Percentiles rank a stretch among this genome's conserved stretches.
Conservation (phyloP, 352 stramenopile genomes). For the Pythium rhizo-oryzae region DNA sequence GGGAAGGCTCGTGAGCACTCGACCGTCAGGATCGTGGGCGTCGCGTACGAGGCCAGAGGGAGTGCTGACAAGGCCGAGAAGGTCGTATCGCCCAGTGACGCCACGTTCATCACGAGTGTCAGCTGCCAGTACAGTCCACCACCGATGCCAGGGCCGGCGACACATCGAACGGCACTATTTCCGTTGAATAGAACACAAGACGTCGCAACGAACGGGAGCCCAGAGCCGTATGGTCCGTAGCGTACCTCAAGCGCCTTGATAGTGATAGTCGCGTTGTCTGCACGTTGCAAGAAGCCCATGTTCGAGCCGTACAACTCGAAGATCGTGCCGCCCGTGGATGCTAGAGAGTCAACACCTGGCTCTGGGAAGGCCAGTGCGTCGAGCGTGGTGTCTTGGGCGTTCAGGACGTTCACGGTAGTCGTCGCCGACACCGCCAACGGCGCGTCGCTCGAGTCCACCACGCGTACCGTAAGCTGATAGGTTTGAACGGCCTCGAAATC, state of each 20-base stretch:
- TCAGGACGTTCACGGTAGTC: conserved; percentile 25
- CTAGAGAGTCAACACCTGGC: conserved; percentile 12
- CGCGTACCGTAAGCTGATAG: conserved; percentile 41
- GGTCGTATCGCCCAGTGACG: conserved; percentile 35
- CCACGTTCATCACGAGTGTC: conserved; percentile 47
- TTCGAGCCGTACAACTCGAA: conserved; percentile 50
- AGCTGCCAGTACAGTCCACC: conserved; percentile 52
- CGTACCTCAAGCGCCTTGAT: conserved; percentile 45
- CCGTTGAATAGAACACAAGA: conserved; percentile 48
- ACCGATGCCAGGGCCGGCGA: conserved; percentile 41
- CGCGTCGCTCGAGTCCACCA: conserved; percentile 35
- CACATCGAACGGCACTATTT: conserved; percentile 51
- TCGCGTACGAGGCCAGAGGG: conserved; percentile 41
- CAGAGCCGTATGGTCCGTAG: conserved; percentile 48
- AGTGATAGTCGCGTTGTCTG: conserved; percentile 30
- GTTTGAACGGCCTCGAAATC: conserved; percentile 57
- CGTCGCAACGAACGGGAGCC: conserved; percentile 36
- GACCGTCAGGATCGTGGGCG: conserved; percentile 34
- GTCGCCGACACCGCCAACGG: conserved; percentile 13
- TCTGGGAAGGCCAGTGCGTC: conserved; percentile 22
- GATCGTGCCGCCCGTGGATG: conserved; percentile 40
- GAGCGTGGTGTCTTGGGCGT: conserved; percentile 38
- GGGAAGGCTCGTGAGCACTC: conserved; percentile 39
- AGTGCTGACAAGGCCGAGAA: conserved; percentile 45
- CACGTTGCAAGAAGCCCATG: conserved; percentile 60